Base-by-base conservation (phyloP, 345 rosid species). In the Theobroma cacao region DNA sequence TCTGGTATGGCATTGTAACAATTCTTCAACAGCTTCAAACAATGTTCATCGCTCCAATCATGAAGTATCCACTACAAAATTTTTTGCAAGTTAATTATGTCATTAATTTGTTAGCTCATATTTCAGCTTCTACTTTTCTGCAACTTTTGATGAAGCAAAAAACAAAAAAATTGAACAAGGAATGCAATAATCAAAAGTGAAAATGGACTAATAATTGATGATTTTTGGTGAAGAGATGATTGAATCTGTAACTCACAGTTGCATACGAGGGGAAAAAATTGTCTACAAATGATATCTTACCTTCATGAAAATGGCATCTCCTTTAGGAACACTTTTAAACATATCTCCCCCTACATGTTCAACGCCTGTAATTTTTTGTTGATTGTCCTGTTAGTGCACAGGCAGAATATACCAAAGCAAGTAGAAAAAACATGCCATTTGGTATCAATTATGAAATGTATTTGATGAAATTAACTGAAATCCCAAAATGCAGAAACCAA, bases 41-140 rank as follows among this genome's bases (percentile, higher is more conserved):
- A 84, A 34, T 86, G 86, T 1, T 77, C 85, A 17, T 86, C 90
- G 30, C 81, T 82, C 90, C 87, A 86, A 24, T 88, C 85, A 20
- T 88, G 90, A 14, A 85, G 81, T 50, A 86, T 84, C 89, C 85
- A 86, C 87, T 86, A 22, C 2, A 81, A 24, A 22, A 41, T 55
- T 60, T 38, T 55, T 60, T 38, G 1, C 36, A 26, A 50, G 10
- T 30, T 66, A 20, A 7, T 9, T 26, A 12, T 45, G 14, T 11
- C 3, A 31, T 8, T 17, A 55, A 18, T 11, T 18, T 17, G 9
- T 14, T 13, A 7, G 7, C 17, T 41, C 0, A 4, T 50, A 11
- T 50, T 50, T n/a, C n/a, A n/a, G n/a, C n/a, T n/a, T n/a, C n/a
- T n/a, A n/a, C n/a, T n/a, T n/a, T n/a, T n/a, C n/a, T 4, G 3